Percentiles rank a stretch among this genome's conserved stretches.
Evolutionary conservation across 441 rosid species (phyloP).

Genomic region (Gossypium trilobum): DNA sequence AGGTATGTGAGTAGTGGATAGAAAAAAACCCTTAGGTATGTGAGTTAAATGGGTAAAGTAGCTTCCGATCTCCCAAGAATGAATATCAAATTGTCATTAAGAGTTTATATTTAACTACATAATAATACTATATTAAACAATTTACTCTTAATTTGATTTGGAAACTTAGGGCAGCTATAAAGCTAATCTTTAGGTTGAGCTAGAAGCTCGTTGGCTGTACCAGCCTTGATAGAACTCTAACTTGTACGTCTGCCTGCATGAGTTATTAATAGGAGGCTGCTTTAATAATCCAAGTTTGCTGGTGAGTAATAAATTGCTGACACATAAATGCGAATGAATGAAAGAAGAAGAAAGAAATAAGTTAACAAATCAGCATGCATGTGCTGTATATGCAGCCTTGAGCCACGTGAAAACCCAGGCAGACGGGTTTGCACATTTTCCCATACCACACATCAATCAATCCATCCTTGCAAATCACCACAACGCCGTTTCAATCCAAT

Average conservation of each 20-base stretch:
- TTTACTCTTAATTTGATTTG: too few species aligned
- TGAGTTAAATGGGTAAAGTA: too few species aligned
- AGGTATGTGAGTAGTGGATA: too few species aligned
- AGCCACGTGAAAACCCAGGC: conserved; percentile 9
- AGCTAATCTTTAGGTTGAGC: too few species aligned
- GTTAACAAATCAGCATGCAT: neutral
- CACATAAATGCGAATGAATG: neutral
- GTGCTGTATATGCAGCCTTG: neutral
- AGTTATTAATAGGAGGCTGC: neutral
- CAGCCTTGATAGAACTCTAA: neutral
- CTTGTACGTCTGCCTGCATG: neutral
- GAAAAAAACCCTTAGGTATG: too few species aligned
- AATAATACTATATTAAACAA: too few species aligned
- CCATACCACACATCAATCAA: neutral
- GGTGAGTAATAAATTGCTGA: neutral
- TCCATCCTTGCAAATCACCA: neutral
- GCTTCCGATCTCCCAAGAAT: too few species aligned
- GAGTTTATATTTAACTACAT: too few species aligned
- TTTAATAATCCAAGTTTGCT: neutral
- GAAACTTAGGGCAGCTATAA: too few species aligned
- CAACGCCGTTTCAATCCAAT: neutral
- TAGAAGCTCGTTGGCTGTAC: neutral
- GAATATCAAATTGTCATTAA: too few species aligned
- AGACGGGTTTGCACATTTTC: conserved; percentile 1
- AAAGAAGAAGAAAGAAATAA: neutral